Evolutionary conservation across 1,284 basidiomycete species (phyloP), one percentile per base, ranked within the genome.

Genomic region (Cryptococcus sp.): DNA sequence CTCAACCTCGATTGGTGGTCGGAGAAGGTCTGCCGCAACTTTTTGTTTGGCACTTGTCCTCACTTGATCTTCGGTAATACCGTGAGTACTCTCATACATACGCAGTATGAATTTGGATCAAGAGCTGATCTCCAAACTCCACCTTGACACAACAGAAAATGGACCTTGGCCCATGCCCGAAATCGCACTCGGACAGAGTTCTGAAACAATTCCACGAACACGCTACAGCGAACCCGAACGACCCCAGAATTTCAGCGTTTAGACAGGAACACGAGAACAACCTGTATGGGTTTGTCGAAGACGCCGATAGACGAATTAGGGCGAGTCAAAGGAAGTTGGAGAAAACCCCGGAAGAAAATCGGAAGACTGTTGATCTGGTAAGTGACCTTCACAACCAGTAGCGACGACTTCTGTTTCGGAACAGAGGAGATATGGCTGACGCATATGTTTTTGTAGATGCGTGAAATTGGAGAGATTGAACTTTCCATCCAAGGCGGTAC

Each of bases 341-440:
- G 81, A 98, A 99, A 83, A 99, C 96, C 22, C 96, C 96, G 11
- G 96, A 99, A 80, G 96, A 99, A 83, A 98, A 98, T 77, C 92
- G 93, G 52, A 94, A 96, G 80, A 98, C 95, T 34, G 96, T 96
- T 22, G 94, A 95, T 78, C 80, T 99, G 82, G 89, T 90, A 68
- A 64, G 81, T 77, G 6, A 15, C 11, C 17, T 53, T 19, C 38
- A 7, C 26, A 40, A 4, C 20, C 20, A 19, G 23, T 16, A 17
- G 19, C 45, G 19, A 17, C 46, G 23, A 25, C 19, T 26, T 15
- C 34, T 26, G 17, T 43, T n/a, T 17, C 19, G 19, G n/a, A 4
- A 29, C 26, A 29, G 26, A 29, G 26, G 26, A 29, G 4, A 29
- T 29, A 29, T 29, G 26, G 26, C 29, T 34, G 29, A 34, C 29